phyloP scores from a whole-genome alignment of 208 protist genomes.

The Leishmania amazonensis region DNA sequence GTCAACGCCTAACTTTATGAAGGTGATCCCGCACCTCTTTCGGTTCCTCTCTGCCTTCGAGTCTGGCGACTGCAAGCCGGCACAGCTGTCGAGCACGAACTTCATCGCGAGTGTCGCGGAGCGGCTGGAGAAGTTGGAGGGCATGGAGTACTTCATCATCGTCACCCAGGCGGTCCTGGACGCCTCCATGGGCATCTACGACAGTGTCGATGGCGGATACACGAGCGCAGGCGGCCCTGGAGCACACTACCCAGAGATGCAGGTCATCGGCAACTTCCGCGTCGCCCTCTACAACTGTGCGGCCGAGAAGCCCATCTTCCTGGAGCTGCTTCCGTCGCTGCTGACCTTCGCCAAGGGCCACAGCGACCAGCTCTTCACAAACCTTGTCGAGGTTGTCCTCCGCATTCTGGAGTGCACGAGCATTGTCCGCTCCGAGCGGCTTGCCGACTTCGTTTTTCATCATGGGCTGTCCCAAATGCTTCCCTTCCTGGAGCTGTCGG shows the following conservation, averaged over 20 bases:
- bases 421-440: slow-evolving; percentile 49
- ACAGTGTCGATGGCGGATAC: slow-evolving; percentile 16
- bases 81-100: slow-evolving; percentile 54
- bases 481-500: slow-evolving; percentile 71
- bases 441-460: slow-evolving; percentile 61
- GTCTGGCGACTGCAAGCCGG: slow-evolving; percentile 47
- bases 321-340: slow-evolving; percentile 70
- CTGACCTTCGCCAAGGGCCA: slow-evolving; percentile 41
- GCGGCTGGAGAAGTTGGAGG: slow-evolving; percentile 40
- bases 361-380: slow-evolving; percentile 37
- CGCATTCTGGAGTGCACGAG: slow-evolving; percentile 60
- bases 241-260: slow-evolving; percentile 25
- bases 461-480: slow-evolving; percentile 55
- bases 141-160: slow-evolving; percentile 65
- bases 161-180: slow-evolving; percentile 71
- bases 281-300: slow-evolving; percentile 49
- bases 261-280: slow-evolving; percentile 52
- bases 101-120: slow-evolving; percentile 50
- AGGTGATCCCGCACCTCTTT: slow-evolving; percentile 68
- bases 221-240: slow-evolving; percentile 14
- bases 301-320: slow-evolving; percentile 77
- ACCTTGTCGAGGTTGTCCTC: slow-evolving; percentile 56
- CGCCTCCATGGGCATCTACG: slow-evolving; percentile 59
- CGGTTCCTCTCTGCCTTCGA: slow-evolving; percentile 75
- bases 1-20: slow-evolving; percentile 39